Percentiles rank a stretch among this genome's conserved stretches.
Evolutionary conservation across 2,329 filamentous ascomycete species (phyloP).

Genomic region (Xylariaceae sp.): DNA sequence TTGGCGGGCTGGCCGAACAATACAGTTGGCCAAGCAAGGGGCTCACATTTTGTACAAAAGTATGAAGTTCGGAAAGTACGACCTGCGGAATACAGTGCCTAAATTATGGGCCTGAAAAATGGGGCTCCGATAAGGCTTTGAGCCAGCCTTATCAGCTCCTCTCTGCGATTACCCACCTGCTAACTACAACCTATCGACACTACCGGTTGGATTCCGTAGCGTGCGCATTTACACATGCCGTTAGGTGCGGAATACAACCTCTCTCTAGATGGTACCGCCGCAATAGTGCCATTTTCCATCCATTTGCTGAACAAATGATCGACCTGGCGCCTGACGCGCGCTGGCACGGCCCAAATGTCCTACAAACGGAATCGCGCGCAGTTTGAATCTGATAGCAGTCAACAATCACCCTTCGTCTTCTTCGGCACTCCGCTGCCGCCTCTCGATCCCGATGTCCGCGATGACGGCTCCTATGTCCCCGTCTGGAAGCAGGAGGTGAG

Average conservation of each 20-base stretch:
- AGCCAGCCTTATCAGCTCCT: conserved; percentile 3
- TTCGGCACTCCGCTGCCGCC: conserved; percentile 84
- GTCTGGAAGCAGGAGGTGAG: conserved; percentile 98
- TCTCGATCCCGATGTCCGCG: conserved; percentile 67
- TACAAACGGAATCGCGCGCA: conserved; percentile 72
- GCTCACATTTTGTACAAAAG: too few species aligned
- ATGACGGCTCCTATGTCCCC: conserved; percentile 88
- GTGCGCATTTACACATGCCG: too few species aligned
- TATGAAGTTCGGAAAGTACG: too few species aligned
- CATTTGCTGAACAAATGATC: conserved; percentile 10
- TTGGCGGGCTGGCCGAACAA: too few species aligned
- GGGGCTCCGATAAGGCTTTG: conserved; percentile 7
- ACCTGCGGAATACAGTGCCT: too few species aligned
- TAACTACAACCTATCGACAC: too few species aligned
- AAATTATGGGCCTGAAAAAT: too few species aligned
- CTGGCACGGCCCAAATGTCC: conserved; percentile 51
- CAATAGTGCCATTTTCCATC: neutral
- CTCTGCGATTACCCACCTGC: too few species aligned
- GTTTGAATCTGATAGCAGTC: conserved; percentile 65
- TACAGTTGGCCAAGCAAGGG: too few species aligned
- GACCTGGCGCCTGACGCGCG: conserved; percentile 3
- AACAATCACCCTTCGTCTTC: conserved; percentile 64
- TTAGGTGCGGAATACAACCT: too few species aligned
- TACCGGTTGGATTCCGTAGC: too few species aligned
- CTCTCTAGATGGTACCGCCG: too few species aligned